Percentiles rank a stretch among this genome's conserved stretches.
These are phyloP conservation scores for Podila horticola DNA, from an alignment of 192 early-diverging fungal species.

Conservation along the genomic window DNA sequence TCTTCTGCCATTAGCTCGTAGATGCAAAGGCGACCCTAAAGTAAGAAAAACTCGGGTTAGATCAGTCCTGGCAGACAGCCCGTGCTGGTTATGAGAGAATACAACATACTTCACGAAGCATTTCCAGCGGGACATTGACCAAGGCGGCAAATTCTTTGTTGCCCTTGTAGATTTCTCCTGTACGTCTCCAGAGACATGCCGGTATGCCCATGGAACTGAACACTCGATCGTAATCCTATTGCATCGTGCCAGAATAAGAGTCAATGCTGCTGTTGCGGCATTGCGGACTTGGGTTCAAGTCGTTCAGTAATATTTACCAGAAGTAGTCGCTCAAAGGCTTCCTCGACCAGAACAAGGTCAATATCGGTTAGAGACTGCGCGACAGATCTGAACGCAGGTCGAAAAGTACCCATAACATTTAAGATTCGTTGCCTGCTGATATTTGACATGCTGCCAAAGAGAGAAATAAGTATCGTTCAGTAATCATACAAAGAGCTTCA, in stretches of 20 bases:
- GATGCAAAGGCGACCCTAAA: conserved; percentile 55
- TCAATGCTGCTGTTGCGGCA: too few relatives aligned
- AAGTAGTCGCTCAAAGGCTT: conserved; percentile 93
- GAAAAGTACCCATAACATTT: conserved; percentile 88
- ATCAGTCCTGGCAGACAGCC: too few relatives aligned
- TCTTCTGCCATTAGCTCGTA: conserved; percentile 83
- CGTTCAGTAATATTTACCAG: conserved; percentile 51
- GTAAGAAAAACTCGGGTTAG: not conserved
- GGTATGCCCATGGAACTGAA: conserved; percentile 96
- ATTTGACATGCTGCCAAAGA: conserved; percentile 67
- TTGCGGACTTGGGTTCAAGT: too few relatives aligned
- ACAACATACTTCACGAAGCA: conserved; percentile 77
- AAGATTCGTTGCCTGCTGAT: conserved; percentile 81
- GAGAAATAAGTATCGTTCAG: not conserved
- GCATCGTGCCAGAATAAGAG: not conserved
- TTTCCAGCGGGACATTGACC: conserved; percentile 84
- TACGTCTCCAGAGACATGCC: conserved; percentile 94
- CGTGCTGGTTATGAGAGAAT: not conserved
- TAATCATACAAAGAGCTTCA: not conserved
- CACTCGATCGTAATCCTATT: conserved; percentile 91
- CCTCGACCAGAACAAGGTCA: conserved; percentile 95
- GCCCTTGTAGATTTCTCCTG: conserved; percentile 96
- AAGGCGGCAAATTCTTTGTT: conserved; percentile 95
- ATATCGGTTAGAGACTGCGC: conserved; percentile 93
- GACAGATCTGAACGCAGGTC: conserved; percentile 88